phyloP scores from a whole-genome alignment of 768 basidiomycete genomes.

The Tulasnella sp. region DNA sequence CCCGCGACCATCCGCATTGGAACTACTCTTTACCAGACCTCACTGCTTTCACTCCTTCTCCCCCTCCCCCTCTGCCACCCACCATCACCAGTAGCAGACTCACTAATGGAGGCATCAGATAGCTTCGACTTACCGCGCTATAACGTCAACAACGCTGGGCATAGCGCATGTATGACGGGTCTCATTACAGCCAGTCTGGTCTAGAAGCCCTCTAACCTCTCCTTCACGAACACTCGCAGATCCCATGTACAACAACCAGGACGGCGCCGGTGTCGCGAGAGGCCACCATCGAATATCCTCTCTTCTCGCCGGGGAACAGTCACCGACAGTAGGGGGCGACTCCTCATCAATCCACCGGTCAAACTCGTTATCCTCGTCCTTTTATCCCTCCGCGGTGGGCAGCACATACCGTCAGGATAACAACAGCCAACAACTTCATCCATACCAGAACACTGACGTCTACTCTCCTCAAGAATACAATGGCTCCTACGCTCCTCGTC shows the following conservation, averaged over 20 bases:
- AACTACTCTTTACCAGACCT: background rate
- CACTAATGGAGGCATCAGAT: constrained; percentile 24
- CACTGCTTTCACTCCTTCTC: background rate
- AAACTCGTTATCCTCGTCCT: constrained; percentile 21
- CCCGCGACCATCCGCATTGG: constrained; percentile 17
- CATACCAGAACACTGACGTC: constrained; percentile 5
- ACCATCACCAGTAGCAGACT: constrained; percentile 6
- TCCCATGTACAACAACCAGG: constrained; percentile 23
- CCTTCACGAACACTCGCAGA: constrained; percentile 12
- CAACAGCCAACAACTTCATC: constrained; percentile 17
- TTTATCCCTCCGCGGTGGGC: constrained; percentile 21
- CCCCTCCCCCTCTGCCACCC: background rate
- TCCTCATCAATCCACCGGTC: constrained; percentile 22
- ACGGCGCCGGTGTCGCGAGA: constrained; percentile 12
- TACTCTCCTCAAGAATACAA: constrained; percentile 19
- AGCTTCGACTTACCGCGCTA: constrained; percentile 24
- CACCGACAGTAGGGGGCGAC: constrained; percentile 18
- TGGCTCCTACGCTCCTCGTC: constrained; percentile 18
- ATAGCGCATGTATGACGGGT: constrained; percentile 12
- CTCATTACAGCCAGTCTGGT: constrained; percentile 11
- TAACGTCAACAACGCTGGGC: constrained; percentile 20
- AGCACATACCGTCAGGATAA: constrained; percentile 21
- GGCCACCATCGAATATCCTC: constrained; percentile 23
- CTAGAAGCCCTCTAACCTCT: constrained; percentile 17
- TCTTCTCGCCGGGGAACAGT: constrained; percentile 18